A percentile compares a stretch with the other conserved stretches of the same genome.
Conservation (phyloP, 768 basidiomycete genomes). For the Podaxis carcinomalis region DNA sequence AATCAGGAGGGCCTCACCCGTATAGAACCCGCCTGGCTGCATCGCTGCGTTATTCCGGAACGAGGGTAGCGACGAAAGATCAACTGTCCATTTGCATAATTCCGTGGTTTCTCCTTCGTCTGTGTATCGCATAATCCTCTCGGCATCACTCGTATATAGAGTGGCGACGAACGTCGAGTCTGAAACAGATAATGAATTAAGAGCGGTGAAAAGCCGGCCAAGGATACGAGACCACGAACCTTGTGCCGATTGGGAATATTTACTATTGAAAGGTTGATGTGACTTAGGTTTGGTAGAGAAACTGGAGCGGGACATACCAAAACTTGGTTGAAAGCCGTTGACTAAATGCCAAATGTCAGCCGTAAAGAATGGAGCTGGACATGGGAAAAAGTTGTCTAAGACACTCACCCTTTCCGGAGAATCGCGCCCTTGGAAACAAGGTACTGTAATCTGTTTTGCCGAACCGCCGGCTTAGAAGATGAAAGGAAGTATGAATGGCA, state of each 20-base stretch:
- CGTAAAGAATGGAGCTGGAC: slow-evolving; percentile 16
- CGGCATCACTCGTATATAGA: slow-evolving; percentile 73
- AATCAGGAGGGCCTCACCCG: slow-evolving; percentile 40
- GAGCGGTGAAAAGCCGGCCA: neutral
- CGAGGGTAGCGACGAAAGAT: slow-evolving; percentile 71
- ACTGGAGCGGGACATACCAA: slow-evolving; percentile 46
- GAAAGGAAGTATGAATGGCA: slow-evolving; percentile 6
- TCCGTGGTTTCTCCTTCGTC: slow-evolving; percentile 79
- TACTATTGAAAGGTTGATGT: slow-evolving; percentile 35
- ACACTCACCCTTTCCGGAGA: slow-evolving; percentile 72
- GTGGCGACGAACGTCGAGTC: slow-evolving; percentile 82
- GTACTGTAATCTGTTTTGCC: slow-evolving; percentile 65
- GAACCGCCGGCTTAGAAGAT: slow-evolving; percentile 23
- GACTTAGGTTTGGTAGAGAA: slow-evolving; percentile 3
- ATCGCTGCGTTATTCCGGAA: slow-evolving; percentile 69
- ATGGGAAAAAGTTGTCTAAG: slow-evolving; percentile 13
- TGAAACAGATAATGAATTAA: slow-evolving; percentile 21
- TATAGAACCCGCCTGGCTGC: slow-evolving; percentile 67
- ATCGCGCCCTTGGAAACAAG: slow-evolving; percentile 86
- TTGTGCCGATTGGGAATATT: slow-evolving; percentile 67
- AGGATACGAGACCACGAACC: slow-evolving; percentile 21
- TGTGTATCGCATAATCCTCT: slow-evolving; percentile 75
- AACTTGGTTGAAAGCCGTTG: slow-evolving; percentile 80
- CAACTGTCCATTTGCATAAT: slow-evolving; percentile 85
- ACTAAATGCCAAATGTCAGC: slow-evolving; percentile 31